These are phyloP conservation scores for Neospora caninum DNA, from an alignment of 169 alveolate species.

Conservation along the genomic window DNA sequence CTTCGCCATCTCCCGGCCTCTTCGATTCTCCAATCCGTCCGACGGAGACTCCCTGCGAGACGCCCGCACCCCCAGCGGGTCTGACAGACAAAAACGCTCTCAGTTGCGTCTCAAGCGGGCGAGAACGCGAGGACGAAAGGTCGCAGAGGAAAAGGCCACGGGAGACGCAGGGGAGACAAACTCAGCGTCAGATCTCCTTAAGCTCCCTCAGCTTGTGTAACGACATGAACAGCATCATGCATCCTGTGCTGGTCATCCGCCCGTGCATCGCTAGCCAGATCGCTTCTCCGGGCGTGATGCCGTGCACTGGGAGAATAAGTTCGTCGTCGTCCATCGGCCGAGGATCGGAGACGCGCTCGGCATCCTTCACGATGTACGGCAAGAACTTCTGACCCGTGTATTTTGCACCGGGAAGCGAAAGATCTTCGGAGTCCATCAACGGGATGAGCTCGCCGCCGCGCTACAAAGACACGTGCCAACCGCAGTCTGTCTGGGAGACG, in stretches of 20 bases:
- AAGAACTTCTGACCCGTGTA: slow-evolving; percentile 57
- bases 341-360: slow-evolving; percentile 20
- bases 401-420: slow-evolving; percentile 53
- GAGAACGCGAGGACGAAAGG: no score
- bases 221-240: slow-evolving; percentile 56
- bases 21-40: no score
- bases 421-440: background rate
- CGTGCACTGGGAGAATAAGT: slow-evolving; percentile 26
- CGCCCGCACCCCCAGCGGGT: no score
- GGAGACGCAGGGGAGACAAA: no score
- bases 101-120: no score
- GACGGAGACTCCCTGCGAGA: no score
- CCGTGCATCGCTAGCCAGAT: slow-evolving; percentile 23
- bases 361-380: slow-evolving; percentile 50
- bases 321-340: slow-evolving; percentile 54
- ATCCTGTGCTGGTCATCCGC: slow-evolving; percentile 52
- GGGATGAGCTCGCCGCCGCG: slow-evolving; percentile 52
- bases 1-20: no score
- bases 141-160: no score
- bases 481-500: background rate
- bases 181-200: background rate
- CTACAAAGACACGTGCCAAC: background rate
- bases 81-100: no score
- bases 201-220: slow-evolving; percentile 28
- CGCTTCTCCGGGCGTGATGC: background rate